A percentile compares a stretch with the other conserved stretches of the same genome.
Evolutionary conservation across 352 stramenopile species (phyloP).

Genomic region (Globisporangium cederbergense): DNA sequence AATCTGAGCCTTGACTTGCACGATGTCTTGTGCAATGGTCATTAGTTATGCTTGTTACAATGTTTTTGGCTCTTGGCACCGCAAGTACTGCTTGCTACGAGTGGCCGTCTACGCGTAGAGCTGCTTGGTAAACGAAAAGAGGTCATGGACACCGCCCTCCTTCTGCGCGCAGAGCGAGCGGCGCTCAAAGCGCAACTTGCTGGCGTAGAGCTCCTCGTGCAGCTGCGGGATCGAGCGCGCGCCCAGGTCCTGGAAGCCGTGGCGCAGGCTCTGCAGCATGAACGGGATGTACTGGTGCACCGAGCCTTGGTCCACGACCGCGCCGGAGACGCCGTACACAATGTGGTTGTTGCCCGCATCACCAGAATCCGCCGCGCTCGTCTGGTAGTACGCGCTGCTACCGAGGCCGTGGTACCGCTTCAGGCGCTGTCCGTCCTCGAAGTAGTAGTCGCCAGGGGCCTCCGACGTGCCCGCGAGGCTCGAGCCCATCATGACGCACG

Average conservation of each 20-base stretch:
- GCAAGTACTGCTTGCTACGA: not conserved
- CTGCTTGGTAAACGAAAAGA: conserved; percentile 95
- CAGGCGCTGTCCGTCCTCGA: conserved; percentile 97
- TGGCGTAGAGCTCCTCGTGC: conserved; percentile 64
- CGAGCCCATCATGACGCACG: conserved; percentile 98
- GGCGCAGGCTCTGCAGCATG: conserved; percentile 95
- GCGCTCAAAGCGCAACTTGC: conserved; percentile 93
- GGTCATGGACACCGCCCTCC: conserved; percentile 96
- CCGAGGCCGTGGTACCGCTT: conserved; percentile 99
- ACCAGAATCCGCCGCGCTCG: conserved; percentile 24
- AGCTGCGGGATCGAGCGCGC: conserved; percentile 86
- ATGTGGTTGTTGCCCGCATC: conserved; percentile 91
- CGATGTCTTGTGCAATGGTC: not conserved
- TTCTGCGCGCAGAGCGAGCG: conserved; percentile 96
- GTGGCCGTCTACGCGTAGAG: conserved; percentile 46
- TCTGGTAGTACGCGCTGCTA: conserved; percentile 90
- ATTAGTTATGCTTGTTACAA: not conserved
- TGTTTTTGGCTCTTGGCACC: not conserved
- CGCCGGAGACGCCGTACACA: conserved; percentile 96
- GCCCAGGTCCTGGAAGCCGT: conserved; percentile 97
- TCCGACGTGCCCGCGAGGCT: conserved; percentile 97
- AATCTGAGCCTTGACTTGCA: not conserved
- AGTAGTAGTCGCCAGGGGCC: conserved; percentile 99
- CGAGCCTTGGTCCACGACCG: conserved; percentile 98
- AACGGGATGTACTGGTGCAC: conserved; percentile 98